Base-by-base conservation (phyloP, 768 basidiomycete genomes). In the Ramaria rubella region DNA sequence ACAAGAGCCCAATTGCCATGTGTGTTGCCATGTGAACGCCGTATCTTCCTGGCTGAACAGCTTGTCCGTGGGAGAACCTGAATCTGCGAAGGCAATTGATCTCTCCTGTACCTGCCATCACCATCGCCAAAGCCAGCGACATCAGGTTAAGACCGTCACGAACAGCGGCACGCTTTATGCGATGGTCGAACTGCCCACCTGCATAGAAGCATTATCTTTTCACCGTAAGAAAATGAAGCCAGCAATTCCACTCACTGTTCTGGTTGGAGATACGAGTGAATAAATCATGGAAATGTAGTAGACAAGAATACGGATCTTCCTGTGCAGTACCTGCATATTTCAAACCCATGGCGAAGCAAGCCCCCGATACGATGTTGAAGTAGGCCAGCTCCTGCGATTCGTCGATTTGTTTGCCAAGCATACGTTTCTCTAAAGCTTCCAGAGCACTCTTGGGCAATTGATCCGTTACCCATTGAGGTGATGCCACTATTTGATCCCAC, bases 91-190 rank as follows among this genome's bases (percentile, higher is more conserved):
- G 75, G 62, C 90, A 91, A 55, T 86, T 87, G 49, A 97, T 81
- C 68, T 98, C 94, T 3, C 96, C 96, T 0, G 94, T 95, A 9
- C 96, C 96, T 1, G 95, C 93, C 91, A 98, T 95, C 42, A 98
- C 87, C 80, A 95, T 87, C 65, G 89, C 85, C 30, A 96, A 72
- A 1, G 94, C 77, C 33, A 96, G 77, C 0, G 90, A 87, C 54
- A 98, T 87, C 38, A 94, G 73, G 65, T 90, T 94, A 33, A 97
- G 75, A 3, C 90, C 91, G 63, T 93, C 90, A 12, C 94, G 80
- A 23, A 94, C 81, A 3, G 92, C 87, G 5, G 87, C 85, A 2
- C 94, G 84, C 64, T 88, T 87, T 67, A 97, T 92, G 64, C 86
- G 87, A 58, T 87, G 85, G 65, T 96, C 92, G 62, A 92, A 95